These are phyloP conservation scores for Anastatica hierochuntica DNA, from an alignment of 345 rosid species.

Conservation along the genomic window DNA sequence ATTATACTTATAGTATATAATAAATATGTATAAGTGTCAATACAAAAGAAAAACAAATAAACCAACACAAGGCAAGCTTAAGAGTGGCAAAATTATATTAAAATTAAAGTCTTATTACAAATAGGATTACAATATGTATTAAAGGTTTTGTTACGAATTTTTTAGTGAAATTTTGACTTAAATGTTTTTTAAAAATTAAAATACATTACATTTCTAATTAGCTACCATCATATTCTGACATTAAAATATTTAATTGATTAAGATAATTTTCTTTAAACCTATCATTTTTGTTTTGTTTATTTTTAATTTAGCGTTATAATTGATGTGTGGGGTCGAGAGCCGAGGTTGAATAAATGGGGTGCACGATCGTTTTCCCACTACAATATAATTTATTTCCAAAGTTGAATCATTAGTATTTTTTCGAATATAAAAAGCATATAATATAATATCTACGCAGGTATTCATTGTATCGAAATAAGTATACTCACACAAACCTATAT, in stretches of 20 bases:
- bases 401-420: conserved; percentile 13
- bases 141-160: too few species aligned
- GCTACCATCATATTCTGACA: not conserved
- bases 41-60: too few species aligned
- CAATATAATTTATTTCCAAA: conserved; percentile 15
- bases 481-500: not conserved
- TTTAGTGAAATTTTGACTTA: too few species aligned
- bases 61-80: too few species aligned
- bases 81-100: too few species aligned
- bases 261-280: conserved; percentile 17
- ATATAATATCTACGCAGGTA: not conserved
- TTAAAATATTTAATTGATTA: not conserved
- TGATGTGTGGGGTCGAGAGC: conserved; percentile 32
- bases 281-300: conserved; percentile 11
- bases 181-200: too few species aligned
- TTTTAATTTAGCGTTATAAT: conserved; percentile 25
- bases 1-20: too few species aligned
- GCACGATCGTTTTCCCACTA: conserved; percentile 26
- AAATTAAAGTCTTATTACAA: too few species aligned
- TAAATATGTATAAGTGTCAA: too few species aligned
- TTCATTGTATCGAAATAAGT: conserved; percentile 15
- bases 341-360: conserved; percentile 30
- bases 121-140: too few species aligned
- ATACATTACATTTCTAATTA: too few species aligned
- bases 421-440: not conserved